Base-by-base conservation (phyloP, 202 grass and related monocot species). In the Setaria viridis region DNA sequence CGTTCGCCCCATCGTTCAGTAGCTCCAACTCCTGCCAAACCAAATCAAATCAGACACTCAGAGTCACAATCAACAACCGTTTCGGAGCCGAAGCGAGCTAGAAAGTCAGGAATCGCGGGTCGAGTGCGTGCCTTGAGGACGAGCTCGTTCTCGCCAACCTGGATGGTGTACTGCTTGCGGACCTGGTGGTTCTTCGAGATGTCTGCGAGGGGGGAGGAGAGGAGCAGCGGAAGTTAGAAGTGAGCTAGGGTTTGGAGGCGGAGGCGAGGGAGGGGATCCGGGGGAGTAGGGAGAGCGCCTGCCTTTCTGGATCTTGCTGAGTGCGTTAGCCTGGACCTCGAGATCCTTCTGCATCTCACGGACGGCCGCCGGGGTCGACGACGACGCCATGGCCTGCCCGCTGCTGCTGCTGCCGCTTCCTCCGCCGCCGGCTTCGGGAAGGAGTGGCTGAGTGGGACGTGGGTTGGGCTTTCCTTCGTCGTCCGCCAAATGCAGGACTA, bases 281-380 rank as follows among this genome's bases (percentile, higher is more conserved):
- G 3, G 46, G 7, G 13, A 20, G 30, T 4, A 12, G 20, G 58
- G 63, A 58, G 46, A 77, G 54, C 62, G 43, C 76, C 9, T 87
- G 78, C 94, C 94, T 97, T 94, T 99, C 79, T 99, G 97, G 85
- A 93, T 94, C 92, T 97, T 99, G 87, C 90, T 94, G 81, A 99
- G 94, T 41, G 90, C 90, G 42, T 77, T 94, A 42, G 94, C 90
- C 82, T 99, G 91, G 74, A 70, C 45, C 79, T 99, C 97, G 74
- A 99, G 94, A 62, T 99, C 92, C 32, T 84, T 82, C 90, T 99
- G 97, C 83, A 97, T 86, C 66, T 99, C 97, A 16, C 87, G 88
- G 14, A 93, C 42, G 62, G 86, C 91, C 29, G 69, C 85, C 85
- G 90, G 85, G 21, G 93, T 80, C 17, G 62, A 90, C 60, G 89